A percentile compares a stretch with the other conserved stretches of the same genome.
phyloP scores from a whole-genome alignment of 1,139 yeast genomes.

The Candida albicans region DNA sequence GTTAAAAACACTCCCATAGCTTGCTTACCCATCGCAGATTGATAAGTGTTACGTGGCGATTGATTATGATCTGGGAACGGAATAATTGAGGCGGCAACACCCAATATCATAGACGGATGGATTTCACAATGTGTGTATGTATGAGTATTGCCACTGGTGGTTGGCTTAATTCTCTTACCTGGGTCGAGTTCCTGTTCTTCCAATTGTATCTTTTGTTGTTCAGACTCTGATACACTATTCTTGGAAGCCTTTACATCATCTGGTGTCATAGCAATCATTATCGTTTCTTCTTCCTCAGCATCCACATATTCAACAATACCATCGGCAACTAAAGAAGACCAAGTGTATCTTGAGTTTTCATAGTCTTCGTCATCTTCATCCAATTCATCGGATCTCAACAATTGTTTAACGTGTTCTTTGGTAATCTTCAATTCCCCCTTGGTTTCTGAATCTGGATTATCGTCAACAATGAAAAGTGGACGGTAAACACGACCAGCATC shows the following conservation, averaged over 20 bases:
- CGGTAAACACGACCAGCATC: conserved; percentile 99
- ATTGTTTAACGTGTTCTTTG: conserved; percentile 76
- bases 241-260: conserved; percentile 83
- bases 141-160: conserved; percentile 58
- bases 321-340: conserved; percentile 80
- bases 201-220: conserved; percentile 35
- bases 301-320: conserved; percentile 94
- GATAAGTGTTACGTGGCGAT: conserved; percentile 98
- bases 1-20: conserved; percentile 99
- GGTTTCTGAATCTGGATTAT: conserved; percentile 72
- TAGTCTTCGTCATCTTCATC: conserved; percentile 63
- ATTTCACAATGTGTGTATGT: conserved; percentile 98
- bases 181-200: conserved; percentile 64
- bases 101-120: conserved; percentile 98
- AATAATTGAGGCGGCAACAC: conserved; percentile 97
- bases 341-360: conserved; percentile 65
- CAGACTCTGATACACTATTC: conserved; percentile 47
- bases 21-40: conserved; percentile 99
- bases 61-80: conserved; percentile 99
- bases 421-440: conserved; percentile 79
- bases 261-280: conserved; percentile 98
- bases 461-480: conserved; percentile 89
- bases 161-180: conserved; percentile 84
- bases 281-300: conserved; percentile 97
- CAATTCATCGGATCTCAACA: conserved; percentile 30